Percentiles rank a stretch among this genome's conserved stretches.
Conservation (phyloP, 2,329 filamentous ascomycete genomes). For the Trichoderma cornu-damae region DNA sequence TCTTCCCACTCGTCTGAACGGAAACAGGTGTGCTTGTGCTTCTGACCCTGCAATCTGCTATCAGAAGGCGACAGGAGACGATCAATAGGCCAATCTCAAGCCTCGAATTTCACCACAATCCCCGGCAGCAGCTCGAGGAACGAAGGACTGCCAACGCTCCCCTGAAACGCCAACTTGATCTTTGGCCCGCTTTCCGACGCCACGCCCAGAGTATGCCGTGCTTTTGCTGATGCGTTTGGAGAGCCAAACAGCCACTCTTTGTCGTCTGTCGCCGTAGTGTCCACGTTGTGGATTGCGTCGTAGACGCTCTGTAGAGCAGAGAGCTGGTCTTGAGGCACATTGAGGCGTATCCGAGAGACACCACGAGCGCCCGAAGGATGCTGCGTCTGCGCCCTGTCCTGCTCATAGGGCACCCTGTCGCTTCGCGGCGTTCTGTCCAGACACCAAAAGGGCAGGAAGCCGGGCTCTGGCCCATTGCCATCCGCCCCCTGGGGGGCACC, state of each 20-base stretch:
- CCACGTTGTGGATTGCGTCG: constrained; percentile 26
- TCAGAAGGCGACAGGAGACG: too few relatives aligned
- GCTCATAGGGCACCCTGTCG: constrained; percentile 48
- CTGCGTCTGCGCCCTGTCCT: constrained; percentile 25
- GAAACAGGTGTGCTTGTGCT: too few relatives aligned
- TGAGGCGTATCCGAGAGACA: constrained; percentile 41
- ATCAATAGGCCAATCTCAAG: too few relatives aligned
- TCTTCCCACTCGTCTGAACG: too few relatives aligned
- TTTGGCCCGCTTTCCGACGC: constrained; percentile 3
- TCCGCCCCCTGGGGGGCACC: constrained; percentile 37
- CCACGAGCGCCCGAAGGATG: constrained; percentile 52
- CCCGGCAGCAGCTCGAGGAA: constrained; percentile 22
- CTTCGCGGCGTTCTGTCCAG: constrained; percentile 55
- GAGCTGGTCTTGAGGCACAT: constrained; percentile 27
- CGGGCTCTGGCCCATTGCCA: constrained; percentile 34
- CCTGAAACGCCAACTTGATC: constrained; percentile 21
- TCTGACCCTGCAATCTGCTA: too few relatives aligned
- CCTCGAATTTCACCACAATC: constrained; percentile 21
- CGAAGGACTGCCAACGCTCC: constrained; percentile 17
- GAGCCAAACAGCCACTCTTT: constrained; percentile 19
- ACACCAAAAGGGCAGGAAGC: constrained; percentile 59
- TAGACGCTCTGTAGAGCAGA: constrained; percentile 25
- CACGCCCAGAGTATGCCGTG: constrained; percentile 16
- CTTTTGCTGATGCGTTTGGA: constrained; percentile 12
- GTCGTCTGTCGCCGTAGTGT: not conserved